Evolutionary conservation across 2,329 filamentous ascomycete species (phyloP).

Genomic region (Cadophora gregata): DNA sequence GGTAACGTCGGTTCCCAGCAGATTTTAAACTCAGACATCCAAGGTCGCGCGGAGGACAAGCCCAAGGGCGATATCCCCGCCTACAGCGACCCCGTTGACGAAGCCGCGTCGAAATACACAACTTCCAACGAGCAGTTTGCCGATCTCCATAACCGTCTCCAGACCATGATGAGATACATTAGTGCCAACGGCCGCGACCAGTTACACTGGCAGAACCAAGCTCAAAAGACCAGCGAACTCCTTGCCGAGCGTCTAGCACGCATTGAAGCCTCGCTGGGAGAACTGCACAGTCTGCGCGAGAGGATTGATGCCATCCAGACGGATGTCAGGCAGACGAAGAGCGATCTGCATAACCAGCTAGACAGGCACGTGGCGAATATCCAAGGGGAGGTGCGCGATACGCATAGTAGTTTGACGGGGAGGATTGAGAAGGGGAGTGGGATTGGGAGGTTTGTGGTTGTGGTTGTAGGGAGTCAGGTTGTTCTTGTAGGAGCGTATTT

Average conservation of each 20-base stretch:
- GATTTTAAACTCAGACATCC: constrained; percentile 45
- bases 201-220: constrained; percentile 54
- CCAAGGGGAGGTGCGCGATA: constrained; percentile 35
- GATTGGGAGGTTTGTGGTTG: constrained; percentile 26
- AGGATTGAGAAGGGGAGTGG: constrained; percentile 24
- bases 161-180: constrained; percentile 73
- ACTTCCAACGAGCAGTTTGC: constrained; percentile 69
- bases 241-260: constrained; percentile 27
- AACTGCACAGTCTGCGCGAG: constrained; percentile 52
- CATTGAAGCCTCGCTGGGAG: constrained; percentile 43
- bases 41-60: constrained; percentile 21
- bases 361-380: constrained; percentile 36
- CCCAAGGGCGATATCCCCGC: constrained; percentile 51
- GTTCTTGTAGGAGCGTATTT: constrained; percentile 39
- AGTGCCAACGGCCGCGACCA: constrained; percentile 65
- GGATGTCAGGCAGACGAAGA: constrained; percentile 63
- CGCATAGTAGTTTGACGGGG: constrained; percentile 31
- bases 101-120: constrained; percentile 48
- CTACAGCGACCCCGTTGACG: constrained; percentile 49
- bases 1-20: constrained; percentile 29
- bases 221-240: constrained; percentile 53
- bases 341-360: constrained; percentile 48
- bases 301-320: constrained; percentile 60
- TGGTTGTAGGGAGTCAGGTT: constrained; percentile 41
- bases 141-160: constrained; percentile 85